Evolutionary conservation across 768 basidiomycete genomes (phyloP).

Genomic region (Auriculariales sp.): DNA sequence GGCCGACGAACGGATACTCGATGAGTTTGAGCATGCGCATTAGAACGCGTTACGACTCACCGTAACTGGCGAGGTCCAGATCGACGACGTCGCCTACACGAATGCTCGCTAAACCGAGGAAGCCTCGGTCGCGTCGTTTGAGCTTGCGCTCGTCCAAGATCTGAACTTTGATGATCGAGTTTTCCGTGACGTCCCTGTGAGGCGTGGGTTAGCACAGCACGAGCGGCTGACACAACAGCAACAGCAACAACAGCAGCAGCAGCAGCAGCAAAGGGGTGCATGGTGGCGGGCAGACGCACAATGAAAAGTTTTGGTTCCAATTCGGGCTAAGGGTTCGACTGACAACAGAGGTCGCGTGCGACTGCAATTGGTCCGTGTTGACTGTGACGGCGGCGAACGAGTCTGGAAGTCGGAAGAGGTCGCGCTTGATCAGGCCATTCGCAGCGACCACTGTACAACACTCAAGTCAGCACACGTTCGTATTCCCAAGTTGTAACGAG

Average conservation of each 20-base stretch:
- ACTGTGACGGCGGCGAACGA: conserved; percentile 82
- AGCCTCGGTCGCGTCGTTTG: conserved; percentile 72
- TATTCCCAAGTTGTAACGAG: too few relatives aligned
- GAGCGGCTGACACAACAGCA: conserved; percentile 5
- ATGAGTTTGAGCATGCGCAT: neutral
- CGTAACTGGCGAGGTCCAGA: conserved; percentile 22
- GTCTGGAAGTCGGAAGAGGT: conserved; percentile 69
- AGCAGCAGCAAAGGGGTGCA: too few relatives aligned
- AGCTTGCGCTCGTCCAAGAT: conserved; percentile 86
- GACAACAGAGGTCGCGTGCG: conserved; percentile 58
- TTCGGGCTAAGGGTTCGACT: conserved; percentile 53
- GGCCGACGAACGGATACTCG: conserved; percentile 21
- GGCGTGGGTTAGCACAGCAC: conserved; percentile 4
- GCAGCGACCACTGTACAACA: conserved; percentile 64
- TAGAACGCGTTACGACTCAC: conserved; percentile 13
- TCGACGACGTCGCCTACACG: conserved; percentile 25
- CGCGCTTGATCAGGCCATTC: conserved; percentile 57
- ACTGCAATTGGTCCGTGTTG: conserved; percentile 74
- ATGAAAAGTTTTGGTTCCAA: conserved; percentile 80
- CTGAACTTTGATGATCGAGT: conserved; percentile 68
- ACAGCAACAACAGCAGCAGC: too few relatives aligned
- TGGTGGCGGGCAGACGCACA: too few relatives aligned
- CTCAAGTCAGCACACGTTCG: neutral
- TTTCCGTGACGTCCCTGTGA: conserved; percentile 50
- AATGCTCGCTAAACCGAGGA: conserved; percentile 34